Conservation (phyloP, 225 moss, liverwort and hornwort genomes). For the Ulota crispa region DNA sequence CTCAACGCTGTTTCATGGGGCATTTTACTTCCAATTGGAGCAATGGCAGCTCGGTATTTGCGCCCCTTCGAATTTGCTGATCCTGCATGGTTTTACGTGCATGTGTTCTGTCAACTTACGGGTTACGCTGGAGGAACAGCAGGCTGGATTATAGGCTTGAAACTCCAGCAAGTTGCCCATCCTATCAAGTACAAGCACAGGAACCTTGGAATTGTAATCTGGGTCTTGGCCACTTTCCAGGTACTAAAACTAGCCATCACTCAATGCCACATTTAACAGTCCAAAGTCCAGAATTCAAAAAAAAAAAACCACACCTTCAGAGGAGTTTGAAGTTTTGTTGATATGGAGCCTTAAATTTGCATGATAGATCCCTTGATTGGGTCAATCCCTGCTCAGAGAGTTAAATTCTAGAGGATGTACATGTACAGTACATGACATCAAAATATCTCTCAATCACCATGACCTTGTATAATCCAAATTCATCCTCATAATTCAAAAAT, state of each 20-base stretch:
- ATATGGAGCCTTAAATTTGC: too few species aligned
- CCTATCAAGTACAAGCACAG: constrained; percentile 49
- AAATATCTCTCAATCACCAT: too few species aligned
- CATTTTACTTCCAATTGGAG: constrained; percentile 54
- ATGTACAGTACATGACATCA: too few species aligned
- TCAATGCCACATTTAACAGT: too few species aligned
- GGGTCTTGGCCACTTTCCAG: constrained; percentile 64
- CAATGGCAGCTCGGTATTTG: constrained; percentile 53
- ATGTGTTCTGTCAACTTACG: constrained; percentile 36
- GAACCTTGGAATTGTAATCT: constrained; percentile 56
- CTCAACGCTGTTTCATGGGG: constrained; percentile 56
- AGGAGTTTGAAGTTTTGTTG: too few species aligned
- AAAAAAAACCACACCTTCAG: too few species aligned
- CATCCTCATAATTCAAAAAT: too few species aligned
- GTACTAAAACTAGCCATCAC: background rate
- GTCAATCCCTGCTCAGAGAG: too few species aligned
- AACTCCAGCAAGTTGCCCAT: constrained; percentile 41
- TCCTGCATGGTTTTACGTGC: constrained; percentile 63
- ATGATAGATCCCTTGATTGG: too few species aligned
- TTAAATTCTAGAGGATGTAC: too few species aligned
- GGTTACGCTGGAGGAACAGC: constrained; percentile 52
- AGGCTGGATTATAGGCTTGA: constrained; percentile 52
- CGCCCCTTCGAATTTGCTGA: constrained; percentile 45
- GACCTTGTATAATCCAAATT: too few species aligned
- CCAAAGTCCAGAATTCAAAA: too few species aligned